These are phyloP conservation scores for Brassica carinata DNA, from an alignment of 345 rosid genomes.

Conservation along the genomic window DNA sequence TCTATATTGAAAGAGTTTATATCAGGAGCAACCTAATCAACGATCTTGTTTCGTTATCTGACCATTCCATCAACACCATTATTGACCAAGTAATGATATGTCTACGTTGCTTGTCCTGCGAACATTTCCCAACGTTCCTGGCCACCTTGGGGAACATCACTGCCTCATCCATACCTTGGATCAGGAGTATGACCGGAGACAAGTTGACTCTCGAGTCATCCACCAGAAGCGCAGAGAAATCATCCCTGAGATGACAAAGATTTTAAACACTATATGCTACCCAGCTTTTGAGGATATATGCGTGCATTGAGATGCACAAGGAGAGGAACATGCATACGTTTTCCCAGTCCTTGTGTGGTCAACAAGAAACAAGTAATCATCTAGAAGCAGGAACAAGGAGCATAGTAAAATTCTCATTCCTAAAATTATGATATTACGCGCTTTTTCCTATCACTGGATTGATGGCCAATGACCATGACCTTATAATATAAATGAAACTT, in stretches of 20 bases:
- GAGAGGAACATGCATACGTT: not conserved
- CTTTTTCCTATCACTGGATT: too few relatives aligned
- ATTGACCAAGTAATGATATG: slow-evolving; percentile 54
- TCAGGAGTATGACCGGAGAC: slow-evolving; percentile 29
- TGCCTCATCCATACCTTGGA: slow-evolving; percentile 33
- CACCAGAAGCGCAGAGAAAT: slow-evolving; percentile 41
- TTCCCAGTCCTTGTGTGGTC: not conserved
- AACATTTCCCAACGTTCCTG: not conserved
- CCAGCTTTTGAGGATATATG: slow-evolving; percentile 57
- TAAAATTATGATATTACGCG: too few relatives aligned
- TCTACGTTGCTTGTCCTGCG: slow-evolving; percentile 44
- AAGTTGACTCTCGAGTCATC: slow-evolving; percentile 43
- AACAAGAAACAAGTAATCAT: not conserved
- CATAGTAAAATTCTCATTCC: too few relatives aligned
- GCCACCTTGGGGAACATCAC: not conserved
- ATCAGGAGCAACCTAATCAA: slow-evolving; percentile 34
- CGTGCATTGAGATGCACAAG: not conserved
- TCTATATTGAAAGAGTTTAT: slow-evolving; percentile 54
- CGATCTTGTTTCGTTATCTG: slow-evolving; percentile 35
- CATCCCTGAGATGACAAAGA: slow-evolving; percentile 29
- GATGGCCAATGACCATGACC: not conserved
- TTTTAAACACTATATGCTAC: slow-evolving; percentile 44
- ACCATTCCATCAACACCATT: slow-evolving; percentile 35
- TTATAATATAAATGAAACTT: not conserved
- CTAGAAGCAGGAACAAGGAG: not conserved